Evolutionary conservation across 2,329 filamentous ascomycete genomes (phyloP).

Genomic region (Colletotrichum shisoi): DNA sequence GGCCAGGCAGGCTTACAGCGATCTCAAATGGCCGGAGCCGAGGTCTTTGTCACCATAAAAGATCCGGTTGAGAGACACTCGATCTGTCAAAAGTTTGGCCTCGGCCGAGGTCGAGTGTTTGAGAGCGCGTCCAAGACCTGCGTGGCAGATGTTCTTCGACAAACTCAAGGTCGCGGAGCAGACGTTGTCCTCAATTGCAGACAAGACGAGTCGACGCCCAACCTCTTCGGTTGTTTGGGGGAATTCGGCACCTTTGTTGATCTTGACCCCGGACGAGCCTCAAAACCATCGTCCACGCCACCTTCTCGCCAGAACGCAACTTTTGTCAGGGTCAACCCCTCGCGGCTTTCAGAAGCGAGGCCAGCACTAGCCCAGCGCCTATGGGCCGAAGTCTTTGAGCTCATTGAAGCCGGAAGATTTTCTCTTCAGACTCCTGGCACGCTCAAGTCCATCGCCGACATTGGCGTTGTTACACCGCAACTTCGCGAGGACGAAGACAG

Average conservation of each 20-base stretch:
- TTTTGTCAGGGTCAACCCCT: not conserved
- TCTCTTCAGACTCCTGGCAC: too few relatives aligned
- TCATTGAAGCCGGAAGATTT: too few relatives aligned
- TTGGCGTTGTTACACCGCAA: too few relatives aligned
- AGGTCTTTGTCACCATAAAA: slow-evolving; percentile 46
- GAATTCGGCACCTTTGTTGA: slow-evolving; percentile 48
- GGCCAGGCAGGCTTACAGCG: slow-evolving; percentile 49
- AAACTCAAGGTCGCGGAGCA: slow-evolving; percentile 44
- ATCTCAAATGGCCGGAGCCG: slow-evolving; percentile 44
- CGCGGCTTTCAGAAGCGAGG: not conserved
- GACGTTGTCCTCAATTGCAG: slow-evolving; percentile 47
- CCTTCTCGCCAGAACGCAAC: not conserved
- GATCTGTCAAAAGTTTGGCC: slow-evolving; percentile 50
- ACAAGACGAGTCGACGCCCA: not conserved
- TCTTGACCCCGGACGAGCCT: slow-evolving; percentile 40
- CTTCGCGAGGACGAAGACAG: too few relatives aligned
- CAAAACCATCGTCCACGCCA: not conserved
- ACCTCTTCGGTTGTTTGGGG: slow-evolving; percentile 44
- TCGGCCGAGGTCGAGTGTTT: slow-evolving; percentile 48
- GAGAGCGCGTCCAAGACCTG: slow-evolving; percentile 44
- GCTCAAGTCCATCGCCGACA: too few relatives aligned
- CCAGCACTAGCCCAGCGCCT: too few relatives aligned
- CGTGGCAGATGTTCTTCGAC: slow-evolving; percentile 39
- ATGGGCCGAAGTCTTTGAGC: too few relatives aligned
- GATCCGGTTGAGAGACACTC: slow-evolving; percentile 45